Base-by-base conservation (phyloP, 306 rosid species). In the Vigna trinervia region DNA sequence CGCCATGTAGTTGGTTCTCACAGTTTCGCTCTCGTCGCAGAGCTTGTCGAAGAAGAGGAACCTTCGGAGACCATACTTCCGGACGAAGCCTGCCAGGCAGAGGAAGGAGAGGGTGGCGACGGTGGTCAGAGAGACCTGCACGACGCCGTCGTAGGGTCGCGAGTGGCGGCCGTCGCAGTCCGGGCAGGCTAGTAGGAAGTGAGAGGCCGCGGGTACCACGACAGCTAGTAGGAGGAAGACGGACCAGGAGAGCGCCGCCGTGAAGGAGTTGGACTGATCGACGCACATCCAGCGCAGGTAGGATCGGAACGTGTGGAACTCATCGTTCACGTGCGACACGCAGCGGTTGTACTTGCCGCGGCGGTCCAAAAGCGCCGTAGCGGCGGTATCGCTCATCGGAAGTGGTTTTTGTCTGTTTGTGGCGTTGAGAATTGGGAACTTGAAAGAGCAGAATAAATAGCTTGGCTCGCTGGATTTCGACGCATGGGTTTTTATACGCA, bases 201-300 rank as follows among this genome's bases (percentile, higher is more conserved):
- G 97, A 1, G 99, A 95, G 0, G 46, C 43, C 13, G 86, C 85
- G 6, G 97, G 97, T 17, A 95, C 91, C 12, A 71, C 61, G 10
- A 92, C 13, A 10, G 90, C 79, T 26, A 95, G 84, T 15, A 92
- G 62, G 15, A 95, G 20, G 84, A 92, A 92, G 19, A 88, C 58
- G 14, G 80, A 69, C 99, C 97, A 95, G 0, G 99, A 95, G 0
- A 95, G 83, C 0, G 86, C 53, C 12, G 92, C 85, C 12, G 86
- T 85, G 87, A 89, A 60, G 8, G 34, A 2, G 69, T 75, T 85
- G 1, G 99, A 95, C 72, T 95, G 99, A 76, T 95, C 99, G 0
- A 90, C 96, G 81, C 99, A 92, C 92, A 95, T 90, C 97, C 97
- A 92, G 3, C 87, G 90, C 1, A 95, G 90, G 67, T 87, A 92